These are phyloP conservation scores for Solanum medicagineum DNA, from an alignment of 257 asterid genomes.

Conservation along the genomic window DNA sequence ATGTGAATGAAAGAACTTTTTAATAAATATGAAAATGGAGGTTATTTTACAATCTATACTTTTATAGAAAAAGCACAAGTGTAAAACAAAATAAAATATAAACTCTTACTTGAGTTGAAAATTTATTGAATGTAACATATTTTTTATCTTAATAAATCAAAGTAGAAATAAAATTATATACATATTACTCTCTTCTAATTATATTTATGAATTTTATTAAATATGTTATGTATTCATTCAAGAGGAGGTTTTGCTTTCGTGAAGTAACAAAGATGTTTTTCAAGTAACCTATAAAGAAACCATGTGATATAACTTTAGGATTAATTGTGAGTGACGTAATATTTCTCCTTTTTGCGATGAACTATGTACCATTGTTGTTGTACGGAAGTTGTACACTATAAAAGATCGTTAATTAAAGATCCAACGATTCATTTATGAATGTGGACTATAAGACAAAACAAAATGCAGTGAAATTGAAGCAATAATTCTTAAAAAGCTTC, in stretches of 20 bases:
- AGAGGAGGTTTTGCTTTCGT: not conserved
- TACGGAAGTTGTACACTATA: constrained; percentile 36
- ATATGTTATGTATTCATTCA: too few species aligned
- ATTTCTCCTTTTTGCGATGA: not conserved
- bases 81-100: not conserved
- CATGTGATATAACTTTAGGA: not conserved
- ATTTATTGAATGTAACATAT: not conserved
- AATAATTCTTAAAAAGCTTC: not conserved
- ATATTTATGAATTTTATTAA: too few species aligned
- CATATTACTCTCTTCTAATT: too few species aligned
- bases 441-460: constrained; percentile 31
- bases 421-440: constrained; percentile 24
- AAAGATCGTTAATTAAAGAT: not conserved
- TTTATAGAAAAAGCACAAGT: not conserved
- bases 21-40: not conserved
- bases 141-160: too few species aligned
- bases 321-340: not conserved
- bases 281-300: not conserved
- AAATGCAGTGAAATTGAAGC: not conserved
- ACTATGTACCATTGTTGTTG: constrained; percentile 4
- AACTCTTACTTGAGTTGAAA: rapidly evolving
- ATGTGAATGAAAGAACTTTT: not conserved
- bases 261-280: not conserved
- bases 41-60: too few species aligned
- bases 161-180: too few species aligned